A percentile compares a stretch with the other conserved stretches of the same genome.
Conservation (phyloP, 768 basidiomycete species). For the Dendrothele bispora region DNA sequence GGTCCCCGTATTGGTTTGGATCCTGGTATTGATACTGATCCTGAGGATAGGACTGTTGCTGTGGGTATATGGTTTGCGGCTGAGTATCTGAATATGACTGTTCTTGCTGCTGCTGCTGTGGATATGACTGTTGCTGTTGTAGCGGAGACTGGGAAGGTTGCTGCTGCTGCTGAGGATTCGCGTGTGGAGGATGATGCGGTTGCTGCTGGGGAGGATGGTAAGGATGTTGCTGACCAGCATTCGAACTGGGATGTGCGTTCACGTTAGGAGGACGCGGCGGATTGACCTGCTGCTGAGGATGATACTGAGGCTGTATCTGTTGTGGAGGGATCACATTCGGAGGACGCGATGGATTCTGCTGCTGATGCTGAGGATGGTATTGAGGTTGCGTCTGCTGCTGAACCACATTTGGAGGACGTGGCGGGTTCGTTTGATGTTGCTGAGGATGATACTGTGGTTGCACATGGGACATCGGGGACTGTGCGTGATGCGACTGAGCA, state of each 20-base stretch:
- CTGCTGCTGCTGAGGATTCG: conserved; percentile 12
- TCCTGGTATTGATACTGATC: conserved; percentile 18
- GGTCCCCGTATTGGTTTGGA: too few relatives aligned
- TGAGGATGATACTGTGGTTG: conserved; percentile 2
- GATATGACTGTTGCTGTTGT: conserved; percentile 12
- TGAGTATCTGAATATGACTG: conserved; percentile 8
- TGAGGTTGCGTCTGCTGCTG: conserved; percentile 10
- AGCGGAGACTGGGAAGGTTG: conserved; percentile 9
- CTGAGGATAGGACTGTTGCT: conserved; percentile 32
- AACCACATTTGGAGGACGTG: not conserved
- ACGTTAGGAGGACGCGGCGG: not conserved
- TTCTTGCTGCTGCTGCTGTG: conserved; percentile 17
- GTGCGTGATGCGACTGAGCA: conserved; percentile 4
- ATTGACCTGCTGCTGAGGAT: conserved; percentile 9
- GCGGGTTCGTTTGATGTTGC: conserved; percentile 9
- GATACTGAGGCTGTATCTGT: conserved; percentile 4
- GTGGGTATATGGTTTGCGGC: conserved; percentile 17
- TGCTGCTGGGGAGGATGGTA: conserved; percentile 7
- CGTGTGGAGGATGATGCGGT: conserved; percentile 12
- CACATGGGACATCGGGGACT: conserved; percentile 18
- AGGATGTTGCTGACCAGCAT: not conserved
- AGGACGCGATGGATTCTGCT: not conserved
- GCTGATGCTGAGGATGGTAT: conserved; percentile 1
- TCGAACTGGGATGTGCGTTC: not conserved
- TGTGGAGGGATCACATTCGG: not conserved